Percentiles rank a stretch among this genome's conserved stretches.
These are phyloP conservation scores for Sporothrix protearum DNA, from an alignment of 2,329 filamentous ascomycete genomes.

Conservation along the genomic window DNA sequence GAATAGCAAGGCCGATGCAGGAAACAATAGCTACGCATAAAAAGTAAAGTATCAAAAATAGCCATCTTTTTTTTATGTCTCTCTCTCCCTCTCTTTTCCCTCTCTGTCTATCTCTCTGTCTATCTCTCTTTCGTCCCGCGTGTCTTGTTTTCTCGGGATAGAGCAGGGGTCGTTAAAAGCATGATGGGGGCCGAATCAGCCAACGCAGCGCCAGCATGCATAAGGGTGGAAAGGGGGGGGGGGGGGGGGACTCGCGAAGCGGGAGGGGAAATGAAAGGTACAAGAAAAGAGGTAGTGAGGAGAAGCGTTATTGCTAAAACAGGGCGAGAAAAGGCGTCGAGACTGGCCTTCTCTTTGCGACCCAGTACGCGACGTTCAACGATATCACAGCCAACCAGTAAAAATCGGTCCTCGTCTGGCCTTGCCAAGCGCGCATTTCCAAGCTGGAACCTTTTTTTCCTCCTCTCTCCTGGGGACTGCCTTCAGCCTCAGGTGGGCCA, in stretches of 20 bases:
- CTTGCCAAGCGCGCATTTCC: not conserved
- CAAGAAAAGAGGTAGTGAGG: not conserved
- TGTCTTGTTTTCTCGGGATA: not conserved
- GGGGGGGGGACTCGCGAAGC: not conserved
- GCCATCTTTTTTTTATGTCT: not conserved
- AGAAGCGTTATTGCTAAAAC: not conserved
- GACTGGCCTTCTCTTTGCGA: not conserved
- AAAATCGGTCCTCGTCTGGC: not conserved
- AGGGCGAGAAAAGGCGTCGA: slow-evolving; percentile 7
- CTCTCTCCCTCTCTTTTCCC: not conserved
- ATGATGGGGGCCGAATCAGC: slow-evolving; percentile 6
- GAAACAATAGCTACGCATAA: not conserved
- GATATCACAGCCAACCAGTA: not conserved
- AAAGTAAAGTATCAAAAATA: not conserved
- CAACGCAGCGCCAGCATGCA: not conserved
- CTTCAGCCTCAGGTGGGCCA: not conserved
- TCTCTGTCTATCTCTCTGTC: too few species aligned
- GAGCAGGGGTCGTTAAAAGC: not conserved
- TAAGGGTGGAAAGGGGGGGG: not conserved
- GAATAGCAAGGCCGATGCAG: not conserved
- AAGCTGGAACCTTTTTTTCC: not conserved
- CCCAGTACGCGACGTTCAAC: not conserved
- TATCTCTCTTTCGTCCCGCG: too few species aligned
- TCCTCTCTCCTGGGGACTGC: not conserved
- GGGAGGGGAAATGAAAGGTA: not conserved